These are phyloP conservation scores for Zasmidium angulare DNA, from an alignment of 2,329 filamentous ascomycete species.

Conservation along the genomic window DNA sequence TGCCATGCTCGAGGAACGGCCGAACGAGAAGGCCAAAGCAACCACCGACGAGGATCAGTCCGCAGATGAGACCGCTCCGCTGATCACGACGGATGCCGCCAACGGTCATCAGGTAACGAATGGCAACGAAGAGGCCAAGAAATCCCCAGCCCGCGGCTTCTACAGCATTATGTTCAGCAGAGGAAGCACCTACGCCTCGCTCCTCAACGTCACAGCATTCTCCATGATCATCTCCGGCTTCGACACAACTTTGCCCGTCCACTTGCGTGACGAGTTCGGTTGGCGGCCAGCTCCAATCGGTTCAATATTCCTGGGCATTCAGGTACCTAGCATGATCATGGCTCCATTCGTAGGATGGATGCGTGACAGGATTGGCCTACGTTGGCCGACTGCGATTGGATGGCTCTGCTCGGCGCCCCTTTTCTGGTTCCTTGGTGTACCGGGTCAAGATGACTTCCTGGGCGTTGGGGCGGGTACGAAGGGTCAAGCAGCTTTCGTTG, in stretches of 20 bases:
- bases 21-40: not conserved
- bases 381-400: constrained; percentile 19
- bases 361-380: constrained; percentile 17
- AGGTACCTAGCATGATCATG: constrained; percentile 19
- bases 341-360: constrained; percentile 18
- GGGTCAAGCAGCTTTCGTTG: constrained; percentile 17
- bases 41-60: not conserved
- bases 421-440: constrained; percentile 22
- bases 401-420: constrained; percentile 16
- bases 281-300: constrained; percentile 19
- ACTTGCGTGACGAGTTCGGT: constrained; percentile 16
- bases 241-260: constrained; percentile 19
- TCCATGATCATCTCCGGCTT: constrained; percentile 17
- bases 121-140: constrained; percentile 1
- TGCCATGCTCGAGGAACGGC: constrained; percentile 11
- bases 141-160: constrained; percentile 5
- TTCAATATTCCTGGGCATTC: constrained; percentile 19
- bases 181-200: constrained; percentile 6
- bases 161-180: constrained; percentile 15
- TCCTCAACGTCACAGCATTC: constrained; percentile 18
- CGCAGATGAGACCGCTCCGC: not conserved
- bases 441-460: constrained; percentile 13
- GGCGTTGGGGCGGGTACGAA: constrained; percentile 11
- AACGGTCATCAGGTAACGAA: not conserved
- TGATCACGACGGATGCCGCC: not conserved